Conservation (phyloP, 306 rosid genomes). For the Inga laurina region DNA sequence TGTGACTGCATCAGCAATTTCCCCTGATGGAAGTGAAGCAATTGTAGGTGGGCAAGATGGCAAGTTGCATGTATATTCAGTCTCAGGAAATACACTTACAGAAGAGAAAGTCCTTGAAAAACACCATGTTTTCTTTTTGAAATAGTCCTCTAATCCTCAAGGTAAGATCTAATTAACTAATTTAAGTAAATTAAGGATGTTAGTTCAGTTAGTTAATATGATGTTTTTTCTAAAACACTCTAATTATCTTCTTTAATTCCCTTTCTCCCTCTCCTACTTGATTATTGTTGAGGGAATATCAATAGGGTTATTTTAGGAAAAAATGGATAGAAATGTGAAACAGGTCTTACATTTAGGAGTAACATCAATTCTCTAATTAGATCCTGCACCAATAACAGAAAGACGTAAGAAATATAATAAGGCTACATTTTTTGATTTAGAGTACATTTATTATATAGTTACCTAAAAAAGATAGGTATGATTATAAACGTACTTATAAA, state of each 20-base stretch:
- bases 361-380: too few species aligned
- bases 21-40: slow-evolving; percentile 95
- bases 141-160: background rate
- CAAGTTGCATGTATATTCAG: slow-evolving; percentile 73
- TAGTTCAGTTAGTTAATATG: too few species aligned
- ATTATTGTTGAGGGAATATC: too few species aligned
- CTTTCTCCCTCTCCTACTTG: too few species aligned
- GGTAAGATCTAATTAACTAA: too few species aligned
- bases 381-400: too few species aligned
- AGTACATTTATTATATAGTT: background rate
- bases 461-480: background rate
- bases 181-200: too few species aligned
- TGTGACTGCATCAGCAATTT: slow-evolving; percentile 72
- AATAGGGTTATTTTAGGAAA: too few species aligned
- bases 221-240: too few species aligned
- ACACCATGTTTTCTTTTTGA: background rate
- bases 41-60: slow-evolving; percentile 94
- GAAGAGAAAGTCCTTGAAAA: slow-evolving; percentile 84
- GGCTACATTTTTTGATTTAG: background rate
- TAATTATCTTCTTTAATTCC: too few species aligned
- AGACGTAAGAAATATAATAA: background rate
- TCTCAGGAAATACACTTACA: slow-evolving; percentile 67
- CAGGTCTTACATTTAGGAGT: too few species aligned
- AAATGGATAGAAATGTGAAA: too few species aligned
- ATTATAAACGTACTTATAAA: background rate